Evolutionary conservation across 768 basidiomycete genomes (phyloP).

Genomic region (Rhodosporidiobolus sp.): DNA sequence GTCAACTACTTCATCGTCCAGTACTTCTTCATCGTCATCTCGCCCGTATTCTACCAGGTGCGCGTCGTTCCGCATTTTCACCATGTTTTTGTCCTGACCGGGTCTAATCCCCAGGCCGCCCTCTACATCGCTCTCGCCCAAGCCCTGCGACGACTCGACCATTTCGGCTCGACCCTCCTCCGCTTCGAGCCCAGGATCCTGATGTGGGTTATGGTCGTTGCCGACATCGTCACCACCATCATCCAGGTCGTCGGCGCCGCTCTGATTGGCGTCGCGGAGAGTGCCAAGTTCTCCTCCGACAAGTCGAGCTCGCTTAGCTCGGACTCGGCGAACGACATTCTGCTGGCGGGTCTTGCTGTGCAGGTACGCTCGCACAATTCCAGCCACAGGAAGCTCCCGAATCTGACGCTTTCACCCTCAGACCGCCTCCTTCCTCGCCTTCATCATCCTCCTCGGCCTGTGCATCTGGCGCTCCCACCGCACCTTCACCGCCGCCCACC

Average conservation of each 20-base stretch:
- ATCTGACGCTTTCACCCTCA: constrained; percentile 18
- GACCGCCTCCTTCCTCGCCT: constrained; percentile 47
- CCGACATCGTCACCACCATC: constrained; percentile 46
- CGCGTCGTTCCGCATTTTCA: not conserved
- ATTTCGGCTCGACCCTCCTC: constrained; percentile 39
- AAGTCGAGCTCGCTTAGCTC: constrained; percentile 36
- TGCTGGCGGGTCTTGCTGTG: constrained; percentile 48
- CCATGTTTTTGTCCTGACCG: not conserved
- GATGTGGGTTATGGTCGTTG: constrained; percentile 43
- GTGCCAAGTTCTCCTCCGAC: constrained; percentile 37
- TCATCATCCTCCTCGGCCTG: constrained; percentile 44
- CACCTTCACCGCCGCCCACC: constrained; percentile 22
- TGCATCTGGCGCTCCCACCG: constrained; percentile 42
- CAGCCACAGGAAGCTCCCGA: not conserved
- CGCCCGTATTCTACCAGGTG: constrained; percentile 14
- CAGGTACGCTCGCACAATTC: constrained; percentile 42
- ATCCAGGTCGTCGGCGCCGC: constrained; percentile 49
- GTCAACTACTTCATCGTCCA: constrained; percentile 23
- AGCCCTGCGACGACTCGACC: constrained; percentile 40
- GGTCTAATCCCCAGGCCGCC: constrained; percentile 42
- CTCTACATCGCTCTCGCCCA: constrained; percentile 47
- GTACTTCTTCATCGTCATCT: constrained; percentile 29
- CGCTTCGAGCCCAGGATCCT: constrained; percentile 45
- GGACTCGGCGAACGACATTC: constrained; percentile 48
- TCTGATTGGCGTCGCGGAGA: constrained; percentile 48